Conservation (phyloP, 78 protist genomes). For the Pigoraptor vietnamica region DNA sequence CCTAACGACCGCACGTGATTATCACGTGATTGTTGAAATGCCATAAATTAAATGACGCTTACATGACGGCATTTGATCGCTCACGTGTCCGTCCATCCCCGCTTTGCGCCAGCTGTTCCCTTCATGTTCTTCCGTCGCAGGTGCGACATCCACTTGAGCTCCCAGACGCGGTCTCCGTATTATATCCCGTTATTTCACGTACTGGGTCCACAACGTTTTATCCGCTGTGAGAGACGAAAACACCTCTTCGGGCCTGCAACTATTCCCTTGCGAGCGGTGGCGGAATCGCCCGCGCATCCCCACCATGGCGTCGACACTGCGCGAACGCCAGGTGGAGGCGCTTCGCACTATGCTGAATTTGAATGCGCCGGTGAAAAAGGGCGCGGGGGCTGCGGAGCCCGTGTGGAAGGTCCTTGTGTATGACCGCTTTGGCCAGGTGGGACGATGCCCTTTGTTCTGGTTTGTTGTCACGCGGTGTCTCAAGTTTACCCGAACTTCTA, state of each 20-base stretch:
- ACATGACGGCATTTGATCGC: not conserved
- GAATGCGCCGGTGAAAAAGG: not conserved
- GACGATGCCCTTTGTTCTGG: not conserved
- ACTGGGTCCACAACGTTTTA: too few species aligned
- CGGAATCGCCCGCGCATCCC: too few species aligned
- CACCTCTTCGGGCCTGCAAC: too few species aligned
- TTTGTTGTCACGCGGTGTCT: not conserved
- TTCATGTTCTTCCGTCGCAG: too few species aligned
- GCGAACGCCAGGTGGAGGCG: not conserved
- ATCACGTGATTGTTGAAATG: not conserved
- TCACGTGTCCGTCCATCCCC: not conserved
- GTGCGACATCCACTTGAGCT: too few species aligned
- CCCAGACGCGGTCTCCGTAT: too few species aligned
- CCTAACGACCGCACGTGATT: not conserved
- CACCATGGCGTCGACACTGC: not conserved
- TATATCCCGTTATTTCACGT: too few species aligned
- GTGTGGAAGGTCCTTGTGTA: not conserved
- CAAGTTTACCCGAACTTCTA: too few species aligned
- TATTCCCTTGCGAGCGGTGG: not conserved
- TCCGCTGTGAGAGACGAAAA: too few species aligned
- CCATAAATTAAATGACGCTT: not conserved
- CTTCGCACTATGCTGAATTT: not conserved
- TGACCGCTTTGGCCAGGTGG: not conserved
- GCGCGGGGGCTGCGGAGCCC: not conserved
- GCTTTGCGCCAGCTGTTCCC: not conserved